Base-by-base conservation (phyloP, 225 moss, liverwort and hornwort genomes). In the Thuidium tamariscinum region DNA sequence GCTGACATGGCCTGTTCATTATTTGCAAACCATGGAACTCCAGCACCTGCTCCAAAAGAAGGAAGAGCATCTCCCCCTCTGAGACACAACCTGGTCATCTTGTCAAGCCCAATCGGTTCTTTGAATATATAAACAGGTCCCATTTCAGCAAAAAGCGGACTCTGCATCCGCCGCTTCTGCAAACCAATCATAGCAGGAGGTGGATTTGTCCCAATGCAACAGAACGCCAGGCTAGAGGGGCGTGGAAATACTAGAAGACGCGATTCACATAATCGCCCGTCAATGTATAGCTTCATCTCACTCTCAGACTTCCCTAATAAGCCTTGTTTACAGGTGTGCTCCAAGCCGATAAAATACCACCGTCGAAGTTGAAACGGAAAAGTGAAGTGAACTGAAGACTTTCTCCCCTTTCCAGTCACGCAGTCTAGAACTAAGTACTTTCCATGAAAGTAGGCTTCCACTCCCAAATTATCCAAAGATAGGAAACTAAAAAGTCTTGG, bases 191-290 rank as follows among this genome's bases (percentile, higher is more conserved):
- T 99, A 87, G 98, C 96, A 92, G 98, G 97, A 79, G 97, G 98
- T 39, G 98, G 98, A 91, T 99, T 99, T 89, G 98, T 99, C 63
- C 98, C 98, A 90, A 99, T 96, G 92, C 98, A 99, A 88, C 97
- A 99, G 87, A 99, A 99, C 27, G 95, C 95, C 65, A 99, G 90
- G 85, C 92, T 94, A 79, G 97, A 95, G 77, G 97, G 95, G 51
- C 97, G 96, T 74, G 98, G 98, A 86, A 97, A 96, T 84, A 96
- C 93, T 74, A 99, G 90, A 56, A 95, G 97, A 57, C 98, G 97
- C 81, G 98, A 95, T 87, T 99, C 98, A 85, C 93, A 93, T 22
- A 99, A 89, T n/a, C 95, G 93, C 34, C 98, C 98, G 83, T 99
- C 94, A 68, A 99, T 95, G 84, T 97, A 99, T 54, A 99, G 89